Evolutionary conservation across 148 eudicot genomes (phyloP), one percentile per base, ranked within the genome.

Genomic region (Cornus controversa): DNA sequence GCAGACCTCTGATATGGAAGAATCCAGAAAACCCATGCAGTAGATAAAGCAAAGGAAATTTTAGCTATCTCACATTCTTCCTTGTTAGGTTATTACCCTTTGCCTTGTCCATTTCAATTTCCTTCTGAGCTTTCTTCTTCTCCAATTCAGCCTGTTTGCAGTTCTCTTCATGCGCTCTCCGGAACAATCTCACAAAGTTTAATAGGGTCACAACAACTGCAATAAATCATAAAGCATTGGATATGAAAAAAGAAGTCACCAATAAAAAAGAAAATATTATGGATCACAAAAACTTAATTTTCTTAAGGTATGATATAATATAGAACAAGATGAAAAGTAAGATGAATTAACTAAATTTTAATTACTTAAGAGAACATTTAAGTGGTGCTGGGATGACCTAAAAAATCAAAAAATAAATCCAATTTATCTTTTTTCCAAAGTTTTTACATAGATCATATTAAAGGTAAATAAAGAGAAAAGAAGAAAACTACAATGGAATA

Each of bases 131-230:
- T 85, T 90, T 94, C 88, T 91, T 94, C 83, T 80, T 91, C 67
- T 92, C 98, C 77, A 88, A 80, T 82, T 94, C 98, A 28, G 91
- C 97, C 79, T 89, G 95, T 83, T 94, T 94, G 69, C 78, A 81
- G 71, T 94, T 94, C 85, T 94, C 98, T 31, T 94, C 95, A 66
- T 94, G 98, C 29, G 94, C 93, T 86, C 90, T 94, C 62, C 89
- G 86, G 81, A 89, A 92, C 82, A 91, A 66, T 83, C 89, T 90
- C 88, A 84, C 91, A 86, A 94, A 94, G 89, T 92, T 94, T 79
- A 91, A 79, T 67, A 94, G 85, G 78, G 95, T 94, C 73, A 80
- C 86, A 34, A 89, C 88, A 79, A 92, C 98, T 94, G 97, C 90
- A 84, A 40, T 47, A 69, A 69, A 78, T 67, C 70, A 78, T 20